These are phyloP conservation scores for Kuraishia ogatae DNA, from an alignment of 805 yeast genomes.

Conservation along the genomic window DNA sequence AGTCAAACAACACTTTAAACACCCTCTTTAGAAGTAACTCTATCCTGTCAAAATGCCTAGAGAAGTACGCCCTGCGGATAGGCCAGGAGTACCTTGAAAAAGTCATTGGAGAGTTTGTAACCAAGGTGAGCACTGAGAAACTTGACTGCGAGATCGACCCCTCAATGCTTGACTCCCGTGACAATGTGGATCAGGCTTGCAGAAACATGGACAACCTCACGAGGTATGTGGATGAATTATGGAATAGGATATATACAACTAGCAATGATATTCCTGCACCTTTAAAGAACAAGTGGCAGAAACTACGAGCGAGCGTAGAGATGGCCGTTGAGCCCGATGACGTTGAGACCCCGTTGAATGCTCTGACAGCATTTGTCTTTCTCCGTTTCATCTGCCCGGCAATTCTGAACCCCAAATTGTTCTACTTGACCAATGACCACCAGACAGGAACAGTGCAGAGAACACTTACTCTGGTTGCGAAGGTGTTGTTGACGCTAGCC, in stretches of 20 bases:
- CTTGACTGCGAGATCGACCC: slow-evolving; percentile 82
- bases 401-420: slow-evolving; percentile 79
- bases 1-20: slow-evolving; percentile 37
- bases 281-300: slow-evolving; percentile 55
- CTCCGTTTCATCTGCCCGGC: slow-evolving; percentile 88
- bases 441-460: slow-evolving; percentile 67
- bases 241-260: slow-evolving; percentile 58
- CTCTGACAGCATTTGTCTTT: slow-evolving; percentile 78
- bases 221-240: slow-evolving; percentile 45
- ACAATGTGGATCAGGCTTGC: slow-evolving; percentile 25
- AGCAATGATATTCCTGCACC: slow-evolving; percentile 68
- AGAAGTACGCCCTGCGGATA: slow-evolving; percentile 61
- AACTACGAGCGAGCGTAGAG: slow-evolving; percentile 58
- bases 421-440: slow-evolving; percentile 61
- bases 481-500: slow-evolving; percentile 69
- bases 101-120: slow-evolving; percentile 63
- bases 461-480: slow-evolving; percentile 75
- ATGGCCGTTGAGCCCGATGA: slow-evolving; percentile 49
- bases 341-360: slow-evolving; percentile 45
- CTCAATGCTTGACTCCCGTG: slow-evolving; percentile 19
- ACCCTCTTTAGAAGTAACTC: slow-evolving; percentile 81
- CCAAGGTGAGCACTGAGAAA: slow-evolving; percentile 36
- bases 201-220: slow-evolving; percentile 41
- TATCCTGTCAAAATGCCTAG: slow-evolving; percentile 73
- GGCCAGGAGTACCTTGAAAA: slow-evolving; percentile 75